phyloP scores from a whole-genome alignment of 2,329 filamentous ascomycete species.

The Colletotrichum sp. region DNA sequence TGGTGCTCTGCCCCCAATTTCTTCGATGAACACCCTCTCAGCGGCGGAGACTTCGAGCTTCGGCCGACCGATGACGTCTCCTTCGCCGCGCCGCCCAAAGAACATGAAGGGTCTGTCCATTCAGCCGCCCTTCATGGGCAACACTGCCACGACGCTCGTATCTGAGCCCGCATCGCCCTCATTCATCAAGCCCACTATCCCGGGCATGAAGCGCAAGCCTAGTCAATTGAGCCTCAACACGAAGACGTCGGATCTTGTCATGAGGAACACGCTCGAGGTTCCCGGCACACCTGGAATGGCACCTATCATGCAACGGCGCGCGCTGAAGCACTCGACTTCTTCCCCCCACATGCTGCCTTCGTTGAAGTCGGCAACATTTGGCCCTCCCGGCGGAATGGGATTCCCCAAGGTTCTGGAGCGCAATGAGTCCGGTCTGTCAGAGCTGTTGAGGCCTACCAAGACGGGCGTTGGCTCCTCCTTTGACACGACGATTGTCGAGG shows the following conservation, averaged over 20 bases:
- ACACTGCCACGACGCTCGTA: conserved; percentile 48
- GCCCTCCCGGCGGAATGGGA: conserved; percentile 66
- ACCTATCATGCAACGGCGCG: conserved; percentile 65
- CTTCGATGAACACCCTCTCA: conserved; percentile 52
- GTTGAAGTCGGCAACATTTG: conserved; percentile 63
- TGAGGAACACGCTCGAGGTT: conserved; percentile 55
- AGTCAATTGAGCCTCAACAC: conserved; percentile 82
- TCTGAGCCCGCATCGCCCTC: conserved; percentile 75
- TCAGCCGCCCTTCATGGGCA: conserved; percentile 62
- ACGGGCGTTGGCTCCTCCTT: conserved; percentile 39
- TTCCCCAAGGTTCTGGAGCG: conserved; percentile 66
- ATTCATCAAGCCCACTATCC: conserved; percentile 81
- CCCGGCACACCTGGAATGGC: conserved; percentile 60
- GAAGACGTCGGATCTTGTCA: conserved; percentile 61
- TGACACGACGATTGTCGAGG: conserved; percentile 55
- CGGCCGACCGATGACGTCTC: conserved; percentile 69
- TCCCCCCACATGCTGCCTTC: conserved; percentile 70
- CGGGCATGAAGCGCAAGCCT: conserved; percentile 74
- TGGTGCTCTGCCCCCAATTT: conserved; percentile 39
- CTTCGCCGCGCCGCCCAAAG: conserved; percentile 73
- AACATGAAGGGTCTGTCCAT: conserved; percentile 88
- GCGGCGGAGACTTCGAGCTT: conserved; percentile 44
- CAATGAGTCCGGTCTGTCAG: conserved; percentile 65
- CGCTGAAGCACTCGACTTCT: conserved; percentile 71
- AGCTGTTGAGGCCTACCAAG: conserved; percentile 59